Conservation (phyloP, 306 rosid species). For the Crotalaria pallida region DNA sequence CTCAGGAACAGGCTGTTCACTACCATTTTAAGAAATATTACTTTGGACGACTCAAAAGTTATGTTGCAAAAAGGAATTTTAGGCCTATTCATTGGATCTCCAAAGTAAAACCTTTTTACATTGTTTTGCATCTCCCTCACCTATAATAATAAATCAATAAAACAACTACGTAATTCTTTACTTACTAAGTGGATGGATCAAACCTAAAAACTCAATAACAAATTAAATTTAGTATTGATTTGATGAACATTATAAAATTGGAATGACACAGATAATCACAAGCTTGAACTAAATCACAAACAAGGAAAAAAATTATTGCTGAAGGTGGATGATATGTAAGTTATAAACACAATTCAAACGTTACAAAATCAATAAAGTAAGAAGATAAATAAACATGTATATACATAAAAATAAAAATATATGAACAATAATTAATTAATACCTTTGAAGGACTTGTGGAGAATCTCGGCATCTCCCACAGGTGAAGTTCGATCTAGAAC, state of each 20-base stretch:
- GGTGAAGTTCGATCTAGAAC: conserved; percentile 23
- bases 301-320: neutral
- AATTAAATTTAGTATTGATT: too few relatives aligned
- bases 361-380: too few relatives aligned
- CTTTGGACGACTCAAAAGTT: too few relatives aligned
- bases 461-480: conserved; percentile 49
- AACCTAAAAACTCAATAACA: too few relatives aligned
- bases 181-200: too few relatives aligned
- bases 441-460: conserved; percentile 48
- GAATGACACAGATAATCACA: too few relatives aligned
- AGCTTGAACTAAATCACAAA: neutral
- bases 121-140: neutral
- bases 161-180: too few relatives aligned
- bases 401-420: neutral
- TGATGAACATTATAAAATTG: too few relatives aligned
- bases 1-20: neutral
- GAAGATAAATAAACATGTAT: neutral
- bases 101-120: neutral
- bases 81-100: neutral
- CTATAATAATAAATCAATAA: too few relatives aligned
- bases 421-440: neutral
- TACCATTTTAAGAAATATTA: too few relatives aligned
- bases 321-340: neutral
- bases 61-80: too few relatives aligned
- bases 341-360: neutral